Base-by-base conservation (phyloP, 2,329 filamentous ascomycete species). In the Endothia cerciana region DNA sequence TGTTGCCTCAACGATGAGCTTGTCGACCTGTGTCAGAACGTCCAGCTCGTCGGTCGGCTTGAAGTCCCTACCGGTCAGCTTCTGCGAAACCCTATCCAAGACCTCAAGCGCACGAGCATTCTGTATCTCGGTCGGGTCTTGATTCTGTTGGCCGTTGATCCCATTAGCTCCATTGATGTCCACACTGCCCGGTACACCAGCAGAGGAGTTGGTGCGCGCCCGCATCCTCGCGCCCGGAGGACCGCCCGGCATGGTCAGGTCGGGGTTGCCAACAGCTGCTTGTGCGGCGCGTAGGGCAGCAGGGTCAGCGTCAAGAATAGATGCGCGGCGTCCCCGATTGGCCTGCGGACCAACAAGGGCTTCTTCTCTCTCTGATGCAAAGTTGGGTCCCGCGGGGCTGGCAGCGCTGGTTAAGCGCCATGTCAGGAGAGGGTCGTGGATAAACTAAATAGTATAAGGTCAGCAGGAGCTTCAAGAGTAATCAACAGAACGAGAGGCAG, bases 381-480 rank as follows among this genome's bases (percentile, higher is more conserved):
- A 91, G 74, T 89, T 89, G 55, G 89, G 89, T 0, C 89, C 89
- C 15, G 86, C 77, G 1, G 89, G 88, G 38, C 86, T 89, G 11
- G 84, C 82, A 11, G 85, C 83, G 63, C 84, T 88, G 40, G 87
- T 90, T 45, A 99, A 86, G 72, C 95, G 91, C 95, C 95, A 99
- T 59, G 94, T 99, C 63, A 99, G 91, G 51, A 99, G 87, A n/a
- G 96, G 95, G 77, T 99, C 95, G 76, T 99, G 96, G 71, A 99
- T 97, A 80, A 99, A 99, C 92, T 95, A 74, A 22, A 8, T 13
- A 28, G 47, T 13, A 45, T 19, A 5, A 41, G 49, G 65, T 77
- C 69, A 75, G 69, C 69, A 65, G 67, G 68, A 41, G 55, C 15
- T 8, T 7, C 57, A 19, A 19, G 41, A 4, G 13, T 15, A 4